phyloP scores from a whole-genome alignment of 2,329 filamentous ascomycete genomes.

The Albophoma yamanashiensis region DNA sequence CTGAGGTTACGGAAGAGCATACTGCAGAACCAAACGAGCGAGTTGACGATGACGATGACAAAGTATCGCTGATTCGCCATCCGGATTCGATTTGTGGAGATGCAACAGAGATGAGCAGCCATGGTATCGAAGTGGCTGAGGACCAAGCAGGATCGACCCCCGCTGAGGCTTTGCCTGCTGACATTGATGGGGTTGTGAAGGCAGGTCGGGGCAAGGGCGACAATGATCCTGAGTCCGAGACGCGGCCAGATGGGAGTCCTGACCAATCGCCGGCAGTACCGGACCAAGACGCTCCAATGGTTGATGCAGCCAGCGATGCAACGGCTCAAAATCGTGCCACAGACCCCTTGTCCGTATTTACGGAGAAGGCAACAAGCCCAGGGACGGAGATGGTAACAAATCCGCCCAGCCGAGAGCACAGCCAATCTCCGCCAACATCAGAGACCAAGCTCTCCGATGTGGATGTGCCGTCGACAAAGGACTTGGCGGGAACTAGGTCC shows the following conservation, averaged over 20 bases:
- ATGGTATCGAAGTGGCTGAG: not conserved
- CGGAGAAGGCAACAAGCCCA: constrained; percentile 23
- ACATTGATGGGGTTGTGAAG: not conserved
- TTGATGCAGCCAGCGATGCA: not conserved
- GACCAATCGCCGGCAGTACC: too few species aligned
- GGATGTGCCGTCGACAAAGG: constrained; percentile 28
- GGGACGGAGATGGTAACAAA: constrained; percentile 33
- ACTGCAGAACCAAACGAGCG: not conserved
- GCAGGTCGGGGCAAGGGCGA: not conserved
- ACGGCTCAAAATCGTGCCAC: not conserved
- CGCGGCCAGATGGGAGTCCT: not conserved
- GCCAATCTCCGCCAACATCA: constrained; percentile 35
- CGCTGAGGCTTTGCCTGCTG: not conserved
- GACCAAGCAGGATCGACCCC: not conserved
- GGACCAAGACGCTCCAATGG: not conserved
- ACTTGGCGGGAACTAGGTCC: constrained; percentile 21
- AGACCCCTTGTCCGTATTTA: not conserved
- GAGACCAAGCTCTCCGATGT: constrained; percentile 41
- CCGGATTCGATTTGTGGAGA: constrained; percentile 13
- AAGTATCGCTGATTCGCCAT: constrained; percentile 20
- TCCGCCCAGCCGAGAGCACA: constrained; percentile 30
- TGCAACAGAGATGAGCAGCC: not conserved
- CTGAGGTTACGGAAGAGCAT: not conserved
- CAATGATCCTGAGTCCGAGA: not conserved
- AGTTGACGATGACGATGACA: constrained; percentile 18